A percentile compares a stretch with the other conserved stretches of the same genome.
Evolutionary conservation across 2,329 filamentous ascomycete species (phyloP).

Genomic region (Lachnum nothofagi): DNA sequence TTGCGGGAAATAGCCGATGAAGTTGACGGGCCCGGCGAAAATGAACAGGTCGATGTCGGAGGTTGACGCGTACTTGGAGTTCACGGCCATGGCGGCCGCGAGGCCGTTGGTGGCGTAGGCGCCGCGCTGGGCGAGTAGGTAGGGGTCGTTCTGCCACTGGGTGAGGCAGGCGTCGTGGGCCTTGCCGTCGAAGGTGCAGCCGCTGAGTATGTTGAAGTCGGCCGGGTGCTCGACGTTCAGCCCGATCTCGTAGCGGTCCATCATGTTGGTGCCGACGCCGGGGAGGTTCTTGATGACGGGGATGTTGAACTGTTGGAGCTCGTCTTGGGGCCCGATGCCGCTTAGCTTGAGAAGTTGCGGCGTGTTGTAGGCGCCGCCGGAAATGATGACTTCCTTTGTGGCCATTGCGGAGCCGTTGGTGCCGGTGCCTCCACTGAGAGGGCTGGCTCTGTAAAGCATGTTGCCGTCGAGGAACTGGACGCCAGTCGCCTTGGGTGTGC

Average conservation of each 20-base stretch:
- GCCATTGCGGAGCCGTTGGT: constrained; percentile 2
- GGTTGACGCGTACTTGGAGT: constrained; percentile 32
- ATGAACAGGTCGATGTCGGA: constrained; percentile 38
- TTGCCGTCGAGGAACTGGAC: constrained; percentile 40
- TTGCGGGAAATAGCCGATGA: constrained; percentile 41
- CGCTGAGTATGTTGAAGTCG: background rate
- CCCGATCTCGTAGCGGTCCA: constrained; percentile 24
- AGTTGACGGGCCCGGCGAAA: constrained; percentile 28
- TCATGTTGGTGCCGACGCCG: constrained; percentile 58
- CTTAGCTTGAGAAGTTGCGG: constrained; percentile 45
- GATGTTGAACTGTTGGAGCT: constrained; percentile 43
- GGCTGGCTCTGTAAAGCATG: constrained; percentile 22
- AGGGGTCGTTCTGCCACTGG: background rate
- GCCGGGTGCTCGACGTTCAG: background rate
- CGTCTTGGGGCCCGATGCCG: constrained; percentile 39
- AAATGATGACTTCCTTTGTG: constrained; percentile 42
- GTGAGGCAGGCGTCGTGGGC: background rate
- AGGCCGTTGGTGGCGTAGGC: constrained; percentile 44
- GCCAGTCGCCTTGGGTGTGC: constrained; percentile 36
- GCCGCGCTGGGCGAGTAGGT: constrained; percentile 18
- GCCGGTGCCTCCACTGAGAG: background rate
- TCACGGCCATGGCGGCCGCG: constrained; percentile 35
- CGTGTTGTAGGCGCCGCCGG: constrained; percentile 44
- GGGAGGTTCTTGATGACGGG: constrained; percentile 52
- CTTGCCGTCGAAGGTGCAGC: background rate